Evolutionary conservation across 306 rosid species (phyloP).

Genomic region (Sicyos baderoa): DNA sequence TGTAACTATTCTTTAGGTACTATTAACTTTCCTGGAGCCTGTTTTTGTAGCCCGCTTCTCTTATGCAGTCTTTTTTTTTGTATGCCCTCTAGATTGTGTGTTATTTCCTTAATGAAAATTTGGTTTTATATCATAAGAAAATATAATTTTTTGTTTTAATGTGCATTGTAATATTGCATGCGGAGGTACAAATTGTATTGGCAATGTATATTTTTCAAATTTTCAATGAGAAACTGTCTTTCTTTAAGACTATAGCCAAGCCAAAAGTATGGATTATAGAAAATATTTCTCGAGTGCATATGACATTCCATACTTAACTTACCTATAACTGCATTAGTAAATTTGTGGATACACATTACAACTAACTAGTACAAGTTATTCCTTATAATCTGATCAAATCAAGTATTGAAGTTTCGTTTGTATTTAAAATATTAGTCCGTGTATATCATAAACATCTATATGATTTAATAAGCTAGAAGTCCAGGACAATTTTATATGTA

Average conservation of each 20-base stretch:
- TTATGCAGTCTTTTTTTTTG: too few species aligned
- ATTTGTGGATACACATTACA: not conserved
- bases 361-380: not conserved
- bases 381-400: not conserved
- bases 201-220: not conserved
- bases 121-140: too few species aligned
- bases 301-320: not conserved
- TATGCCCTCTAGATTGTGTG: too few species aligned
- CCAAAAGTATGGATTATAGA: too few species aligned
- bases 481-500: not conserved
- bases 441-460: slow-evolving; percentile 6
- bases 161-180: not conserved
- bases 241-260: not conserved
- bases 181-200: not conserved
- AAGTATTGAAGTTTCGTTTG: not conserved
- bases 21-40: too few species aligned
- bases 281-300: not conserved
- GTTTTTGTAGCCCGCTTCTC: too few species aligned
- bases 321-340: not conserved
- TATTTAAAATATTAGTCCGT: not conserved
- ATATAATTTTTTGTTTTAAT: too few species aligned
- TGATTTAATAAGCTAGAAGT: not conserved
- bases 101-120: too few species aligned
- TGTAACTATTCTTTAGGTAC: too few species aligned
- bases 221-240: not conserved